Evolutionary conservation across 2,329 filamentous ascomycete species (phyloP), one percentile per base, ranked within the genome.

Genomic region (Penicillium italicum): DNA sequence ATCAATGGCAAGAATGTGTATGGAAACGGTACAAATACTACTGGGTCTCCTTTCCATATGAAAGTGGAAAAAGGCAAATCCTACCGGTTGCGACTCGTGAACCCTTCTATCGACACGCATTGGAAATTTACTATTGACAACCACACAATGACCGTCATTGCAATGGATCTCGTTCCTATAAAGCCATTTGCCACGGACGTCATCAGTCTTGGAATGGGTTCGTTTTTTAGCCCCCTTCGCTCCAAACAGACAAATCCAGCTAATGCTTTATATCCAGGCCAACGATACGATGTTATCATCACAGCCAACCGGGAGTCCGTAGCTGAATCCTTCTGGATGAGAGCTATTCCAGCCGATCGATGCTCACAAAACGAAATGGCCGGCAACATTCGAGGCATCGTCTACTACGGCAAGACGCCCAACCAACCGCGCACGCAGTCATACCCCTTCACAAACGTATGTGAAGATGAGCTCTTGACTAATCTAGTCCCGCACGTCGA

Each of bases 81-180:
- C 2, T 70, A 72, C 43, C 57, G 64, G 11, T 54, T 72, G 12
- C 57, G 69, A 2, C 36, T 72, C 4, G 56, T 70, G 5, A 72
- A 71, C 49, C 58, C 61, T 3, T 67, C 66, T 0, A 56, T 60
- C 6, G 62, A 69, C 20, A 67, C 62, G 1, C 57, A 63, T 24
- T 71, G 63, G 50, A 65, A 63, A 45, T 84, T 87, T 64, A 72
- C 69, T 42, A 73, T 79, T 26, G 77, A 79, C 38, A 78, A 80
- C 48, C 85, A 87, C 66, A 77, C 66, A 0, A 67, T 87, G 61
- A 80, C 75, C 0, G 82, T 87, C 34, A 83, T 87, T 37, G 76
- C 79, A 0, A 73, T 70, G n/a, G 85, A 86, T 56, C 70, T 86
- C 4, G 81, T 86, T 0, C 82, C 84, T 2, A 76, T 87, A 24